Evolutionary conservation across 2,329 filamentous ascomycete species (phyloP), one percentile per base, ranked within the genome.

Genomic region (Fusarium mundagurra): DNA sequence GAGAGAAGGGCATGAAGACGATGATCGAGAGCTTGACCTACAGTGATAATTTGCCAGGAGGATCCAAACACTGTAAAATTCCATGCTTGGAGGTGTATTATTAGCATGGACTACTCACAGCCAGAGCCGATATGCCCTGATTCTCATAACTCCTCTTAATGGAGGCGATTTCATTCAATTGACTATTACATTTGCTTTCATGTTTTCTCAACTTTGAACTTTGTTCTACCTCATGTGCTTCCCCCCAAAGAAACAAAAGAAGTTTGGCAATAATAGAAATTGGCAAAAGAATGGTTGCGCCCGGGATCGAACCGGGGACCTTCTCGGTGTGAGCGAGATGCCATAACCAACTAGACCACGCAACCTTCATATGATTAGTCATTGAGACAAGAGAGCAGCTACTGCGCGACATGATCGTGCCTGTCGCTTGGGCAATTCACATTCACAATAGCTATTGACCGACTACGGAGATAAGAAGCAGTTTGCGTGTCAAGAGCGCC

Each of bases 311-410:
- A 69, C 67, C 65, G 67, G 67, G 59, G 67, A 69, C 67, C 67
- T 69, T 69, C 65, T 69, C 65, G 65, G 59, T 69, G 67, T 69
- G 67, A 69, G 65, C 66, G 66, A 70, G 67, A 69, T 69, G 65
- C 67, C 66, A 70, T 70, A 70, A 70, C 66, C 66, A 65, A 48
- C 67, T 70, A 70, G 67, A 70, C 67, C 66, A 70, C 67, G 67
- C 39, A 70, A 70, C 67, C 66, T 12, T 18, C 0, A 0, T 18
- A 16, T 27, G 29, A 34, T 57, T 51, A n/a, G 18, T 51, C 17
- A 59, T 38, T 38, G 0, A 6, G 6, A 16, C 12, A 20, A 12
- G 1, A 2, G 2, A 11, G 1, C 3, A 3, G 41, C 2, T 47
- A 58, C 31, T 14, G 13, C 8, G 6, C 0, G 3, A 47, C 5